Conservation (phyloP, 148 eudicot species). For the Fallopia convolvulus region DNA sequence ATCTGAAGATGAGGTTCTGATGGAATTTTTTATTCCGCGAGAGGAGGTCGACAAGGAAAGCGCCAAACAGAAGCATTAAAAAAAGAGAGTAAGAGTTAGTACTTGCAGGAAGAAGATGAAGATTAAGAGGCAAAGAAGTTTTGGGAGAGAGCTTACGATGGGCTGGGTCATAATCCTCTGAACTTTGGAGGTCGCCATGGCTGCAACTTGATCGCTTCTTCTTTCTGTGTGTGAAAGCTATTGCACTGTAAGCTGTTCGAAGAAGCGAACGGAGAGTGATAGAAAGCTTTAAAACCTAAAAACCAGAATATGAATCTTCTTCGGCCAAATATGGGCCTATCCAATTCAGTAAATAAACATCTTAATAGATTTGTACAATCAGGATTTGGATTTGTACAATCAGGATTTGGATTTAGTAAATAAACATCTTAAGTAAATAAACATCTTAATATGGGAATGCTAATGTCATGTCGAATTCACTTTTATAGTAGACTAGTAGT, state of each 20-base stretch:
- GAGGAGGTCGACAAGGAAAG: neutral
- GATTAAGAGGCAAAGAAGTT: neutral
- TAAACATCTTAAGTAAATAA: no score
- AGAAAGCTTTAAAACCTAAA: conserved; percentile 3
- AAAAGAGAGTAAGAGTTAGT: neutral
- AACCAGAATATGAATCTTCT: no score
- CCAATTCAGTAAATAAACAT: no score
- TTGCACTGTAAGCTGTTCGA: no score
- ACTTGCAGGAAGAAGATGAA: neutral
- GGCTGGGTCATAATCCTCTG: conserved; percentile 52
- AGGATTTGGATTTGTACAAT: no score
- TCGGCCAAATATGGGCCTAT: no score
- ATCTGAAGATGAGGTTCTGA: conserved; percentile 42
- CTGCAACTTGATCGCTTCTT: conserved; percentile 8
- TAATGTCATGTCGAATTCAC: no score
- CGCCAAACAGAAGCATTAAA: neutral
- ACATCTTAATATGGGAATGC: no score
- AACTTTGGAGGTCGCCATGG: conserved; percentile 44
- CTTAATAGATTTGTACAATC: no score
- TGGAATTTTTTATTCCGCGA: neutral
- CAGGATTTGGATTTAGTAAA: no score
- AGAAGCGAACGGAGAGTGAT: neutral
- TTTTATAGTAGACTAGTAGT: no score
- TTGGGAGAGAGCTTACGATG: conserved; percentile 17
- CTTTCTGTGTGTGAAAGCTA: neutral